Evolutionary conservation across 192 early-diverging fungal species (phyloP).

Genomic region (Phlyctochytrium bullatum): DNA sequence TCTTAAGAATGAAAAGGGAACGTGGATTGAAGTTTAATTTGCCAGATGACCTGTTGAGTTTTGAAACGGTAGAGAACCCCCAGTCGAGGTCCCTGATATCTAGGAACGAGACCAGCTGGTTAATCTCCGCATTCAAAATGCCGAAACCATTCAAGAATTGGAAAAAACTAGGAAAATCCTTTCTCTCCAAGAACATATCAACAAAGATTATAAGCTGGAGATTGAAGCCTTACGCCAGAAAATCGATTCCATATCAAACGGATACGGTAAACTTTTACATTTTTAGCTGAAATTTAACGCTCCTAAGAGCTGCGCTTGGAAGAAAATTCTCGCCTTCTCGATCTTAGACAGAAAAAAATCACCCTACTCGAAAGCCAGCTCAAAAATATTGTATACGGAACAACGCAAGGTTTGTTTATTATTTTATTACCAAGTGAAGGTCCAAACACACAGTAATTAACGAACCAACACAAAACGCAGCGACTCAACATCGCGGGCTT

Average conservation of each 20-base stretch:
- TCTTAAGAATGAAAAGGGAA: conserved; percentile 39
- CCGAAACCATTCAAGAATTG: conserved; percentile 54
- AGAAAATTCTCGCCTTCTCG: conserved; percentile 48
- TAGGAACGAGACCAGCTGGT: too few relatives aligned
- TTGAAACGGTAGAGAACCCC: too few relatives aligned
- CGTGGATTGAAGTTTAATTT: too few relatives aligned
- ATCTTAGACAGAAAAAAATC: conserved; percentile 50
- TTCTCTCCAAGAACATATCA: conserved; percentile 55
- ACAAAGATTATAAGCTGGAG: conserved; percentile 53
- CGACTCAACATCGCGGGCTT: too few relatives aligned
- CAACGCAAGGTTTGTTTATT: conserved; percentile 29
- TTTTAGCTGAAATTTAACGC: conserved; percentile 2
- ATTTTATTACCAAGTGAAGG: conserved; percentile 10
- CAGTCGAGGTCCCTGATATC: too few relatives aligned
- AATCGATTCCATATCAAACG: conserved; percentile 48
- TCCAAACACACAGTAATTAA: conserved; percentile 21
- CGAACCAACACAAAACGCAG: too few relatives aligned
- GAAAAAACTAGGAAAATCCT: conserved; percentile 51
- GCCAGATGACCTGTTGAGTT: too few relatives aligned
- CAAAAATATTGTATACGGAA: conserved; percentile 42
- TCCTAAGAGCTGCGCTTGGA: conserved; percentile 53
- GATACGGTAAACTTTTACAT: conserved; percentile 50
- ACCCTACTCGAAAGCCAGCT: conserved; percentile 50
- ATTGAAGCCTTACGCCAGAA: conserved; percentile 43
- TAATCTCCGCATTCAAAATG: conserved; percentile 50